A percentile compares a stretch with the other conserved stretches of the same genome.
Conservation (phyloP, 2,329 filamentous ascomycete species). For the Hirsutella rhossiliensis region DNA sequence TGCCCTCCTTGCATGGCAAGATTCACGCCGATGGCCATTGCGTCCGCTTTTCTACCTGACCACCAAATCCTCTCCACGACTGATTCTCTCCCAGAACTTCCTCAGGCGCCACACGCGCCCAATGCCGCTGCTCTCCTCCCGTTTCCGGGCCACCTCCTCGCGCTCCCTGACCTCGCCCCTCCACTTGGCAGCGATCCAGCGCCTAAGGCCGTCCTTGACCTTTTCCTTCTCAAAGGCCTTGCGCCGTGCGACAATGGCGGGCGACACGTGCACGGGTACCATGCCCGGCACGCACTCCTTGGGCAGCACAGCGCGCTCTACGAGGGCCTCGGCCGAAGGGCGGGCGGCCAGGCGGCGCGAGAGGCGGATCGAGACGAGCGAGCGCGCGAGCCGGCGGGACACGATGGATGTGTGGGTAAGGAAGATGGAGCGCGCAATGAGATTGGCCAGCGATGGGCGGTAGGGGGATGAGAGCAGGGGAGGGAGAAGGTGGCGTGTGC, state of each 20-base stretch:
- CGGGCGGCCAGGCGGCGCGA: conserved; percentile 47
- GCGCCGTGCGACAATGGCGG: conserved; percentile 49
- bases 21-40: too few relatives aligned
- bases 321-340: conserved; percentile 46
- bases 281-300: conserved; percentile 46
- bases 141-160: conserved; percentile 31
- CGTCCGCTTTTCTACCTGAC: neutral
- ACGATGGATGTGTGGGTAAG: conserved; percentile 53
- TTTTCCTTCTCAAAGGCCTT: conserved; percentile 53
- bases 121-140: conserved; percentile 38
- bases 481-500: conserved; percentile 39
- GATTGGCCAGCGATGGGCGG: conserved; percentile 47
- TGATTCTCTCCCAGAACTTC: conserved; percentile 54
- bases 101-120: conserved; percentile 49
- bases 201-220: conserved; percentile 53
- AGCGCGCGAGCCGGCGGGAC: conserved; percentile 50
- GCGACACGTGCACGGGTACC: conserved; percentile 34
- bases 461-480: conserved; percentile 43
- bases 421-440: conserved; percentile 54
- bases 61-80: conserved; percentile 22
- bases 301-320: conserved; percentile 52
- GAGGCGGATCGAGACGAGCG: conserved; percentile 52
- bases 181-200: conserved; percentile 52
- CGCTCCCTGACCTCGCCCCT: conserved; percentile 36
- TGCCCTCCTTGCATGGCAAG: too few relatives aligned